Evolutionary conservation across 345 rosid genomes (phyloP), one percentile per base, ranked within the genome.

Genomic region (Populus pruinosa): DNA sequence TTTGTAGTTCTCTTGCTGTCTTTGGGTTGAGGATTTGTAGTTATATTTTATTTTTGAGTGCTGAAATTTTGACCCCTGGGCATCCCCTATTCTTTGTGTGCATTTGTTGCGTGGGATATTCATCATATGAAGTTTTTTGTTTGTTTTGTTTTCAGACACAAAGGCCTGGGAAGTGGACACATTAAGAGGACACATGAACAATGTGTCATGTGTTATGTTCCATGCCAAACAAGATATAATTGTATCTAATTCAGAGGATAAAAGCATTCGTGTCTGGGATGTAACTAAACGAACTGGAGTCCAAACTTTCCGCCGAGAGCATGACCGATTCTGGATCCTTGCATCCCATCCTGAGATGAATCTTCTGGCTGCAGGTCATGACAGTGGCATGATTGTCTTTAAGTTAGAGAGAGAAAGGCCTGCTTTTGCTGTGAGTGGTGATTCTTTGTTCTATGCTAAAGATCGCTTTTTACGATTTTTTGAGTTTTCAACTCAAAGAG

Each of bases 91-190:
- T 55, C 13, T 59, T 53, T 49, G 27, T 18, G 7, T 33, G 17
- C 7, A 64, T n/a, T 23, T 72, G 23, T 44, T 36, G 62, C 35
- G 21, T n/a, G 20, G 8, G 62, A 27, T 35, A 29, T 49, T 73
- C 53, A 63, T 49, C 59, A 67, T 59, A 21, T 75, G 7, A 78
- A 53, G 56, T 59, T 2, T 39, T 6, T 10, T 44, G 2, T 65
- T 44, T 79, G 17, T 16, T 5, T 33, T 70, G 8, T 25, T 87
- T 81, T 81, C 96, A 96, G 99, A 96, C 69, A 96, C 99, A 36
- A 93, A 96, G 88, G 99, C 98, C 69, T 96, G 98, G 99, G 99
- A 96, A 83, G 99, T 93, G 71, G 99, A 93, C 87, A 96, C 99
- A 2, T 83, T 96, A 80, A 92, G 96, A 81, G 99, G 99, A 38